Base-by-base conservation (phyloP, 1,284 basidiomycete genomes). In the Trichosporon faecale region DNA sequence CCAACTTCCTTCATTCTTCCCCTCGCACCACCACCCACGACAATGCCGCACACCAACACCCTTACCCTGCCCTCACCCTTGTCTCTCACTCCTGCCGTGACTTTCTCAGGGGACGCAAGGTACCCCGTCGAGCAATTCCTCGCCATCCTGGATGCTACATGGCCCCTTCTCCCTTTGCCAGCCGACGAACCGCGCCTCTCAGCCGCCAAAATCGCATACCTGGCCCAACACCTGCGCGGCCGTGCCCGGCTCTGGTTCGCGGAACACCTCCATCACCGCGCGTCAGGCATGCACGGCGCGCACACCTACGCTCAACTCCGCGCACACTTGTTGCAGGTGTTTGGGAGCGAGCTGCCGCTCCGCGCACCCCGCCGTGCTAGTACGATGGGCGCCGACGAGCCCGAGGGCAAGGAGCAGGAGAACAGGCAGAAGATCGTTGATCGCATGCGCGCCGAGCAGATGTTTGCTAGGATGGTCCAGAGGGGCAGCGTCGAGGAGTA, bases 101-200 rank as follows among this genome's bases (percentile, higher is more conserved):
- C 11, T 27, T 60, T 60, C 55, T 29, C 27, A 3, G 55, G 55
- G 3, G 55, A 60, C 55, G 25, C 25, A 11, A 16, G 5, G 4
- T 31, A 60, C 55, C 55, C 55, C 5, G 55, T 60, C 55, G 55
- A 60, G 55, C 55, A 60, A 9, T 60, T 60, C 27, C 55, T 60
- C 27, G 8, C 55, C 2, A 31, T 60, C 55, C 27, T 61, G 8
- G 27, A 31, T 16, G 57, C 27, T 3, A 61, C 57, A 4, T 31
- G 18, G 27, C 57, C 57, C 57, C 57, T 61, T 7, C 57, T 31
- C 27, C 27, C 18, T 9, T n/a, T 61, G 31, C 27, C 27, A n/a
- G 14, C 57, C 16, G 57, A 61, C 23, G 27, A 61, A 18, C 27
- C 27, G 18, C 27, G 27, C 18, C 29, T 31, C 16, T 31, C 57